These are phyloP conservation scores for Prunus campanulata DNA, from an alignment of 306 rosid genomes.

Conservation along the genomic window DNA sequence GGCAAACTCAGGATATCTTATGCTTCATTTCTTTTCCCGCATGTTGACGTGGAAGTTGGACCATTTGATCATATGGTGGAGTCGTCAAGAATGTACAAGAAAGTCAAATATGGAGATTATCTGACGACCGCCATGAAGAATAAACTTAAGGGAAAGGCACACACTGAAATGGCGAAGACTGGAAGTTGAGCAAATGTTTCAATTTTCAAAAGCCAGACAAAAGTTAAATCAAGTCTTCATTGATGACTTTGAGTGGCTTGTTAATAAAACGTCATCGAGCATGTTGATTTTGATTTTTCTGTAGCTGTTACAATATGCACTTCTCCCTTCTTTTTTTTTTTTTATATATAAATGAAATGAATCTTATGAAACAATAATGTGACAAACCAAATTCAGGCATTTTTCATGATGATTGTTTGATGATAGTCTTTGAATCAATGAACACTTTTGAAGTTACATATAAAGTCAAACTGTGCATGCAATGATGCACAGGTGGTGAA, in stretches of 20 bases:
- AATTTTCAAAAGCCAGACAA: neutral
- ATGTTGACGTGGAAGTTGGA: constrained; percentile 28
- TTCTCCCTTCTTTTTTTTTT: neutral
- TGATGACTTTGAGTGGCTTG: neutral
- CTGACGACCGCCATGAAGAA: constrained; percentile 13
- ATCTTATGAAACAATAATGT: neutral
- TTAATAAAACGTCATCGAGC: neutral
- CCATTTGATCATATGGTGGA: constrained; percentile 36
- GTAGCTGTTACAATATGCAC: neutral
- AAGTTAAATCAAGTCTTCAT: neutral
- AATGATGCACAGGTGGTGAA: constrained; percentile 29
- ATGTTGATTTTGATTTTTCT: neutral
- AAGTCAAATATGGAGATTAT: constrained; percentile 35
- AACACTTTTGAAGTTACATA: neutral
- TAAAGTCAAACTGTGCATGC: neutral
- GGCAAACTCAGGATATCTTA: constrained; percentile 27
- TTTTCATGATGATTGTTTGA: neutral
- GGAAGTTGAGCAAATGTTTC: neutral
- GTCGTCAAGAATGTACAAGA: constrained; percentile 30
- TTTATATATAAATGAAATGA: too few species aligned
- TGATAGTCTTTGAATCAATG: neutral
- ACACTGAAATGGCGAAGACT: neutral
- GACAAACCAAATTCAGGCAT: neutral
- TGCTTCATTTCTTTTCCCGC: constrained; percentile 22
- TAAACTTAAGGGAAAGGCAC: constrained; percentile 41